These are phyloP conservation scores for Glonium stellatum DNA, from an alignment of 495 filamentous ascomycete species.

Conservation along the genomic window DNA sequence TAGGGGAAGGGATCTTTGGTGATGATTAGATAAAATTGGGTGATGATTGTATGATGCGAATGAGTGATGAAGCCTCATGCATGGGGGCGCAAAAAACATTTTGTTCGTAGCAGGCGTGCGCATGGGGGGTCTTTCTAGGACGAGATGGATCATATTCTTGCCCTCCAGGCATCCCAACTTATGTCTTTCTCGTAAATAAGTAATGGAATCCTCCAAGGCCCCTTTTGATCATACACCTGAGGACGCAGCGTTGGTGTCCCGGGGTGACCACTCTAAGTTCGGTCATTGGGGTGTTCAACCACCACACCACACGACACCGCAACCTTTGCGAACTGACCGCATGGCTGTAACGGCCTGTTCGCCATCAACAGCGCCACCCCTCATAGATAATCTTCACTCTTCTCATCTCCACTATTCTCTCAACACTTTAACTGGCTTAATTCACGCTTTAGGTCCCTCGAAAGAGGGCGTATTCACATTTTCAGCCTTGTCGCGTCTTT, in stretches of 20 bases:
- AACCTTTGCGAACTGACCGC: background rate
- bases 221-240: too few species aligned
- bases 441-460: background rate
- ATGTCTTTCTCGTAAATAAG: too few species aligned
- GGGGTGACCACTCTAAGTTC: too few species aligned
- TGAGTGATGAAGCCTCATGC: background rate
- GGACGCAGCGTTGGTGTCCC: too few species aligned
- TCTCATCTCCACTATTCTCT: background rate
- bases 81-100: background rate
- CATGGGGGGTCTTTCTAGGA: background rate
- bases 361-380: background rate
- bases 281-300: too few species aligned
- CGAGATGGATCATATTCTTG: background rate
- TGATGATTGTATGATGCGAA: background rate
- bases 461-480: background rate
- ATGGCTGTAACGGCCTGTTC: background rate
- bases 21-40: conserved; percentile 4
- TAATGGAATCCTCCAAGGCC: too few species aligned
- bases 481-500: background rate
- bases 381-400: background rate
- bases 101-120: background rate
- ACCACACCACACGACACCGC: too few species aligned
- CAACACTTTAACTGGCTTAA: background rate
- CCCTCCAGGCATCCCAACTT: background rate
- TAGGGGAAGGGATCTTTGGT: conserved; percentile 47